Percentiles rank a stretch among this genome's conserved stretches.
Evolutionary conservation across 2,329 filamentous ascomycete species (phyloP).

Genomic region (Cytospora piceae): DNA sequence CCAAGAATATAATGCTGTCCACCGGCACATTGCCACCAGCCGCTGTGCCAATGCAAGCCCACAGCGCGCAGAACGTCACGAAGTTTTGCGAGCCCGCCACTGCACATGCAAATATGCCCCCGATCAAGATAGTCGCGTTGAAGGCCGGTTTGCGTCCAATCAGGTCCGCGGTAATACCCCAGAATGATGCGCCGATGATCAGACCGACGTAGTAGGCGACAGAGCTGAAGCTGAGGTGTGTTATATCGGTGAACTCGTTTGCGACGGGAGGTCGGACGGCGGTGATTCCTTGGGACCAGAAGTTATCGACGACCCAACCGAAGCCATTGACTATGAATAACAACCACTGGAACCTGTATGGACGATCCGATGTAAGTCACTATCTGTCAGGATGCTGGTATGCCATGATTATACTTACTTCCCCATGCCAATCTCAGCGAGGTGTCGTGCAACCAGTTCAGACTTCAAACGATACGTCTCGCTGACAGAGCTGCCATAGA

Average conservation of each 20-base stretch:
- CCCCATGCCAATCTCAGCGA: constrained; percentile 40
- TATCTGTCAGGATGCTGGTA: accelerated
- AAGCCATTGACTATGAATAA: constrained; percentile 52
- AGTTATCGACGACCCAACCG: constrained; percentile 51
- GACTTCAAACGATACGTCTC: constrained; percentile 41
- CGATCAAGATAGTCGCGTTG: constrained; percentile 49
- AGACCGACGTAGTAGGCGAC: constrained; percentile 47
- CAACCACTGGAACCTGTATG: constrained; percentile 43
- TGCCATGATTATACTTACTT: constrained; percentile 36
- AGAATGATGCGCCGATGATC: constrained; percentile 50
- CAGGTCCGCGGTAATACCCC: constrained; percentile 47
- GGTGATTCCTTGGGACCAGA: constrained; percentile 44
- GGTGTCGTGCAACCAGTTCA: constrained; percentile 38
- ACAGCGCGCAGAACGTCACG: constrained; percentile 57
- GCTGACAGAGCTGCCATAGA: constrained; percentile 42
- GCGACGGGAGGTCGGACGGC: constrained; percentile 40
- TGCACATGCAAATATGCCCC: constrained; percentile 59
- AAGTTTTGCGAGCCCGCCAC: constrained; percentile 63
- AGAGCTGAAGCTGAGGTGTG: constrained; percentile 40
- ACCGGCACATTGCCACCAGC: constrained; percentile 55
- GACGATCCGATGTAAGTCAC: neutral
- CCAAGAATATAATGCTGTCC: constrained; percentile 56
- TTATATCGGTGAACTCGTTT: constrained; percentile 42
- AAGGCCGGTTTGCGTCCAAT: constrained; percentile 50
- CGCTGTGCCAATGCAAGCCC: constrained; percentile 50